These are phyloP conservation scores for Daldinia loculata DNA, from an alignment of 495 filamentous ascomycete genomes.

Conservation along the genomic window DNA sequence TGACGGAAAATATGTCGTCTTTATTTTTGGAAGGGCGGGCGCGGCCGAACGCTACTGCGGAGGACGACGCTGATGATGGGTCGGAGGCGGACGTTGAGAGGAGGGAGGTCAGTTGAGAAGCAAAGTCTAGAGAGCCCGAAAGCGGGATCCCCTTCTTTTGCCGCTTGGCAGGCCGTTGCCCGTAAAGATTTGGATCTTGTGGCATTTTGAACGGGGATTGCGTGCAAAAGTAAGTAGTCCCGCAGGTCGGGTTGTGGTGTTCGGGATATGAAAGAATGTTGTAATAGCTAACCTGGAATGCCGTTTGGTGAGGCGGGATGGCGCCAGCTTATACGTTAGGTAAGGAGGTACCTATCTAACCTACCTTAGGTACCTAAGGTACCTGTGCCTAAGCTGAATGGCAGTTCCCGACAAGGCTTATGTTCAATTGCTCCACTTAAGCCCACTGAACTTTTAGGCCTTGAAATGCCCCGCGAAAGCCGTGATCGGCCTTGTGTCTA, in stretches of 20 bases:
- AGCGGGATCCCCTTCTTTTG: conserved; percentile 68
- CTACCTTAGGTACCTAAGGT: not conserved
- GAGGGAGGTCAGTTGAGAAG: conserved; percentile 77
- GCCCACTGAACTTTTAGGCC: not conserved
- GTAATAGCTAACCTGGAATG: conserved; percentile 13
- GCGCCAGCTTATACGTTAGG: conserved; percentile 10
- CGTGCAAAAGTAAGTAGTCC: not conserved
- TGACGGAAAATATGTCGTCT: conserved; percentile 73
- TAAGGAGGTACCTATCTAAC: not conserved
- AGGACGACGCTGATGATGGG: conserved; percentile 43
- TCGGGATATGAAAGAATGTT: conserved; percentile 9
- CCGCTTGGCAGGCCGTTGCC: conserved; percentile 70
- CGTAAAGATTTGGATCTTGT: conserved; percentile 75
- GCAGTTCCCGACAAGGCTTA: conserved; percentile 12
- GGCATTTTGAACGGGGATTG: conserved; percentile 53
- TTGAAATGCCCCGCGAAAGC: conserved; percentile 35
- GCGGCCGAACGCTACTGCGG: conserved; percentile 61
- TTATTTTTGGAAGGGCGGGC: conserved; percentile 73
- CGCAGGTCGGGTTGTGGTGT: not conserved
- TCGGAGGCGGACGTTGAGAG: conserved; percentile 61
- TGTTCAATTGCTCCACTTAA: conserved; percentile 7
- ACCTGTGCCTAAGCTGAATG: not conserved
- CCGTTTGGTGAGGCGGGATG: conserved; percentile 10
- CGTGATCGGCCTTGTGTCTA: conserved; percentile 23
- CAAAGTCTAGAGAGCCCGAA: conserved; percentile 80